Percentiles rank a stretch among this genome's conserved stretches.
Conservation (phyloP, 805 yeast genomes). For the Naumovozyma castellii region DNA sequence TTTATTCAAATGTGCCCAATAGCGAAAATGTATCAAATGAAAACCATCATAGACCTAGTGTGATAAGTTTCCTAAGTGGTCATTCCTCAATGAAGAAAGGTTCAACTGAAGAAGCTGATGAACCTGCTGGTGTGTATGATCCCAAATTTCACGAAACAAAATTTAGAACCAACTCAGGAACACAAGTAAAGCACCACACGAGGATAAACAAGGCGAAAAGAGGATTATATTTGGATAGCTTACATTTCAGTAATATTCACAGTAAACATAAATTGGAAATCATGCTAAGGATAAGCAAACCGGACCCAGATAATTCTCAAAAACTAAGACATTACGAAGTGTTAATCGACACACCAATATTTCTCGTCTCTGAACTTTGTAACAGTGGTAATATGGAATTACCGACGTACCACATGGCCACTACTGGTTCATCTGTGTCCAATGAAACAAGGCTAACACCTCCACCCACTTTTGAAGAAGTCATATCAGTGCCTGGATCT, state of each 20-base stretch:
- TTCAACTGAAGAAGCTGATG: not conserved
- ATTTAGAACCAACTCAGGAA: constrained; percentile 15
- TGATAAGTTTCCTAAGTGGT: constrained; percentile 14
- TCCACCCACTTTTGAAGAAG: constrained; percentile 60
- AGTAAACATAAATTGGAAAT: constrained; percentile 61
- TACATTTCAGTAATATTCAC: constrained; percentile 51
- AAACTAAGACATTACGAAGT: constrained; percentile 71
- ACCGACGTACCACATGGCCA: constrained; percentile 30
- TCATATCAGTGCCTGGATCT: constrained; percentile 38
- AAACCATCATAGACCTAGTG: constrained; percentile 10
- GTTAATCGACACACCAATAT: constrained; percentile 67
- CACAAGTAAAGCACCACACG: constrained; percentile 14
- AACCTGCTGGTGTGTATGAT: not conserved
- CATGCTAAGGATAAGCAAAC: constrained; percentile 56
- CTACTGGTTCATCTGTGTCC: constrained; percentile 5
- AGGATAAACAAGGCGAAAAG: constrained; percentile 18
- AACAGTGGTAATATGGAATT: constrained; percentile 30
- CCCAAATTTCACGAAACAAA: constrained; percentile 10
- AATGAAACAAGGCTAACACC: constrained; percentile 18
- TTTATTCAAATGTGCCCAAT: constrained; percentile 14
- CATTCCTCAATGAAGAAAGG: constrained; percentile 3
- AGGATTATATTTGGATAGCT: constrained; percentile 48
- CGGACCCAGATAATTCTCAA: constrained; percentile 36
- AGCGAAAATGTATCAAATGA: constrained; percentile 6
- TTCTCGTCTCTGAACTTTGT: constrained; percentile 38